Conservation (phyloP, 371 early-diverging fungal genomes). For the Mortierella sp. region DNA sequence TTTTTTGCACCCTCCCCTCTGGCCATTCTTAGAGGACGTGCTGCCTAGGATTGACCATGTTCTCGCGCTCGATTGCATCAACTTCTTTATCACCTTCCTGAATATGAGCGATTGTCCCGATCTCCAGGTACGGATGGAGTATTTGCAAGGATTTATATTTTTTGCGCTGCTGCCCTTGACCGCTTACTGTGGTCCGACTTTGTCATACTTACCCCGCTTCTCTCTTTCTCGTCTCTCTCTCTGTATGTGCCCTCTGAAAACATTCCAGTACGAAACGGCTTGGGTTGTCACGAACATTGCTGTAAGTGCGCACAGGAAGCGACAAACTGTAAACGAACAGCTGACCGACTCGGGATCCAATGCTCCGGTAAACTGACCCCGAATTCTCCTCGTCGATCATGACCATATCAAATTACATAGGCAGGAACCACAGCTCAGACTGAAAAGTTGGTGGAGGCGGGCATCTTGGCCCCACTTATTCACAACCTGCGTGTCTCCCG, state of each 20-base stretch:
- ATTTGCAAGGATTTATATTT: not conserved
- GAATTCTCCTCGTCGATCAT: not conserved
- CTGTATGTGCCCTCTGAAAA: not conserved
- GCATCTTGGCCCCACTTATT: constrained; percentile 62
- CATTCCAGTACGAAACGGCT: constrained; percentile 67
- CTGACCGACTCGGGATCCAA: not conserved
- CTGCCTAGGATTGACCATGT: constrained; percentile 55
- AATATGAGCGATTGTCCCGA: constrained; percentile 54
- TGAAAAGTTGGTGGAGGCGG: constrained; percentile 60
- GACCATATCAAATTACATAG: constrained; percentile 38
- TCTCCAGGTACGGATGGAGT: constrained; percentile 40
- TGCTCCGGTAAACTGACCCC: not conserved
- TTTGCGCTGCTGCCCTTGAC: not conserved
- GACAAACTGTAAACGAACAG: too few relatives aligned
- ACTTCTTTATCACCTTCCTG: constrained; percentile 44
- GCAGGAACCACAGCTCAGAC: constrained; percentile 70
- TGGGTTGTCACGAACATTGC: constrained; percentile 77
- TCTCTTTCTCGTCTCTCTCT: not conserved
- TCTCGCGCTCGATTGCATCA: constrained; percentile 44
- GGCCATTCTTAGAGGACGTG: constrained; percentile 40
- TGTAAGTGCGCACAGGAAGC: constrained; percentile 54
- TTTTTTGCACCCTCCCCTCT: not conserved
- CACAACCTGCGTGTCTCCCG: constrained; percentile 59
- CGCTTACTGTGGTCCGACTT: not conserved
- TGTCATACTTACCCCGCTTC: not conserved